Conservation (phyloP, 345 rosid species). For the Cardamine occulta region DNA sequence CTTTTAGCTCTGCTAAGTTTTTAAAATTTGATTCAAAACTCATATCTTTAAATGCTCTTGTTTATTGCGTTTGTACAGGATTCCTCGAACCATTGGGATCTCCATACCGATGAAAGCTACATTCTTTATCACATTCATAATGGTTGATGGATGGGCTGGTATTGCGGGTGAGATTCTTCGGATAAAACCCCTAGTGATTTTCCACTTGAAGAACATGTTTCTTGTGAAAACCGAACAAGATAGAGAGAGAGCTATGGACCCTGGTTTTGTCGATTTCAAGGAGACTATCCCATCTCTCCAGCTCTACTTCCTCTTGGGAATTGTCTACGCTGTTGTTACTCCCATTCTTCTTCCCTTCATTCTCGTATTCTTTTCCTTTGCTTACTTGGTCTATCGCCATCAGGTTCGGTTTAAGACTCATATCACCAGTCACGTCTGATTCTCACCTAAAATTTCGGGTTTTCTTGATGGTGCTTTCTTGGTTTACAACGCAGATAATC, state of each 20-base stretch:
- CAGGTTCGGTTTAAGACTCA: conserved; percentile 59
- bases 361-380: conserved; percentile 85
- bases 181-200: conserved; percentile 77
- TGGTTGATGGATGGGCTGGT: conserved; percentile 99
- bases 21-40: not conserved
- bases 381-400: conserved; percentile 94
- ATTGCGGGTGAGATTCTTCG: conserved; percentile 93
- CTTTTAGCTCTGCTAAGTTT: conserved; percentile 18
- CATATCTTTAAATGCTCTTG: not conserved
- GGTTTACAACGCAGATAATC: conserved; percentile 60
- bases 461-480: conserved; percentile 27
- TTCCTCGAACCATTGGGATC: conserved; percentile 94
- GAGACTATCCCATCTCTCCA: conserved; percentile 92
- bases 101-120: conserved; percentile 99
- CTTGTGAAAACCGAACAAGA: conserved; percentile 89
- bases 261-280: conserved; percentile 79
- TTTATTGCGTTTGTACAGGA: conserved; percentile 51
- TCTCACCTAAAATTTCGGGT: not conserved
- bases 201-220: conserved; percentile 91
- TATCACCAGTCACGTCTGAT: not conserved
- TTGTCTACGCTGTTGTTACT: conserved; percentile 89
- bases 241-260: conserved; percentile 83
- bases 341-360: conserved; percentile 97
- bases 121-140: conserved; percentile 90
- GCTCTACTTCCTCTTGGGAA: conserved; percentile 91